Percentiles rank a stretch among this genome's conserved stretches.
phyloP scores from a whole-genome alignment of 208 protist genomes.

The Jaenimonas drosophilae region DNA sequence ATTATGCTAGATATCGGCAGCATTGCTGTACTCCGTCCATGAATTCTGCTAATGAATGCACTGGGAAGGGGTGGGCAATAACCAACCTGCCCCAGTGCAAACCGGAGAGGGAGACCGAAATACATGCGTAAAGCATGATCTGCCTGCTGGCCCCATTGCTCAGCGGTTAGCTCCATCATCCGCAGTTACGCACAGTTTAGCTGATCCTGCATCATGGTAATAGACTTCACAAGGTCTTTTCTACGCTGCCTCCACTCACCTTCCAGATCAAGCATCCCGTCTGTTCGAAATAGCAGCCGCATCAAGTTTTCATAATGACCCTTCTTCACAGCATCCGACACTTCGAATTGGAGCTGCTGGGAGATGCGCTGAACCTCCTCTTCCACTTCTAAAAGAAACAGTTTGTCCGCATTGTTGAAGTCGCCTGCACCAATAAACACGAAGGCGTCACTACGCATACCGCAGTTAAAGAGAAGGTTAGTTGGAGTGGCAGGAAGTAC shows the following conservation, averaged over 20 bases:
- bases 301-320: constrained; percentile 81
- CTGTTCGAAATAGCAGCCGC: constrained; percentile 69
- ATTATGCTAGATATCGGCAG: too few relatives aligned
- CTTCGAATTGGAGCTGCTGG: constrained; percentile 6
- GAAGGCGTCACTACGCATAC: constrained; percentile 31
- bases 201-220: constrained; percentile 49
- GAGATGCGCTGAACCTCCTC: constrained; percentile 27
- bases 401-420: constrained; percentile 33
- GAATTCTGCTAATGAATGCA: too few relatives aligned
- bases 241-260: constrained; percentile 36
- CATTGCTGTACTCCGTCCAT: too few relatives aligned
- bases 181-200: constrained; percentile 20
- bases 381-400: constrained; percentile 60
- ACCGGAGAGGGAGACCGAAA: too few relatives aligned
- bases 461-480: constrained; percentile 35
- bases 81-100: too few relatives aligned
- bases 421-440: constrained; percentile 49
- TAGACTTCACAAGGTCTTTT: constrained; percentile 48
- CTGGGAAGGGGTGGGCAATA: too few relatives aligned
- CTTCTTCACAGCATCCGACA: constrained; percentile 27
- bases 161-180: too few relatives aligned
- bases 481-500: constrained; percentile 17
- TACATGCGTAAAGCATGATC: too few relatives aligned
- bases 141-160: too few relatives aligned
- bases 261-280: constrained; percentile 56